Evolutionary conservation across 1,284 basidiomycete species (phyloP).

Genomic region (Malassezia slooffiae): DNA sequence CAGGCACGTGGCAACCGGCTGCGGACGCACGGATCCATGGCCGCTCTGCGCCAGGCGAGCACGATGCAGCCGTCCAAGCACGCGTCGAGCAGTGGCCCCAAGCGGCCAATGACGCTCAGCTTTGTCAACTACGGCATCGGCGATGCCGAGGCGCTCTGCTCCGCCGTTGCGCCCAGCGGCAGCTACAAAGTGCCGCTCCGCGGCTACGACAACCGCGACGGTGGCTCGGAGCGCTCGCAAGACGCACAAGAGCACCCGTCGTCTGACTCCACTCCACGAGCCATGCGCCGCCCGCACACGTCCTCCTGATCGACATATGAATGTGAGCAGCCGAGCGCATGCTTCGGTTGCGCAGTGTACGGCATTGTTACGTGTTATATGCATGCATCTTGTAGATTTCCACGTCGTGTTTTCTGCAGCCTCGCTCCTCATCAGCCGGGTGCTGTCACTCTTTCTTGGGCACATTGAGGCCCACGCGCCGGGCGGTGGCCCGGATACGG

Average conservation of each 20-base stretch:
- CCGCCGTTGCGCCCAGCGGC: slow-evolving; percentile 39
- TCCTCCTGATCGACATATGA: too few relatives aligned
- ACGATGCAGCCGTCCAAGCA: slow-evolving; percentile 7
- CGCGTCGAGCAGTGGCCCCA: slow-evolving; percentile 1
- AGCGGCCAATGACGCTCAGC: slow-evolving; percentile 17
- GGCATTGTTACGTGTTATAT: too few relatives aligned
- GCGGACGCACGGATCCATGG: slow-evolving; percentile 13
- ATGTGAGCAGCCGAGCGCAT: too few relatives aligned
- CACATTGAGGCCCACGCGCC: slow-evolving; percentile 62
- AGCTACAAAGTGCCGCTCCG: slow-evolving; percentile 38
- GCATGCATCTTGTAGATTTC: too few relatives aligned
- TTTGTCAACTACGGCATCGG: slow-evolving; percentile 45
- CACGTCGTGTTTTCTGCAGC: too few relatives aligned
- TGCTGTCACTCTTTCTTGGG: too few relatives aligned
- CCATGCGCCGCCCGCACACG: too few relatives aligned
- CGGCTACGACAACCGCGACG: slow-evolving; percentile 18
- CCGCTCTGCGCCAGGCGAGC: slow-evolving; percentile 14
- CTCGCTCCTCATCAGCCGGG: too few relatives aligned
- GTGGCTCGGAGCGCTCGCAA: too few relatives aligned
- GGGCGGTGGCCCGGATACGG: slow-evolving; percentile 67
- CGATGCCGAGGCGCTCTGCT: slow-evolving; percentile 42
- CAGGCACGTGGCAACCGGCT: neutral
- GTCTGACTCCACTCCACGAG: too few relatives aligned
- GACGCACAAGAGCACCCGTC: too few relatives aligned
- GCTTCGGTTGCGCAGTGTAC: too few relatives aligned